Evolutionary conservation across 768 basidiomycete genomes (phyloP).

Genomic region (Hygrophorus pudorinus): DNA sequence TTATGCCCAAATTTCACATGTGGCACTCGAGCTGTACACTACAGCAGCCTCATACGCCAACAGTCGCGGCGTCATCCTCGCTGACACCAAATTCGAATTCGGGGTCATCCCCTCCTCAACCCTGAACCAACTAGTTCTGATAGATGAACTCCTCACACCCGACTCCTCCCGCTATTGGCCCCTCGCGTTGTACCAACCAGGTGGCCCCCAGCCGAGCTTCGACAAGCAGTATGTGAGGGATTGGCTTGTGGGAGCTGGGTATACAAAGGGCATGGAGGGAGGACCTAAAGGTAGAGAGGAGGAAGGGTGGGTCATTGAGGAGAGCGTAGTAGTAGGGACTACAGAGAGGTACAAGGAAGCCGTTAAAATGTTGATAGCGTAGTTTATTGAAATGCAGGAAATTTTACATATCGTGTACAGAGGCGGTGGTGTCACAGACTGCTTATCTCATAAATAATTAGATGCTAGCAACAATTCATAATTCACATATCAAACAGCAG

Average conservation of each 20-base stretch:
- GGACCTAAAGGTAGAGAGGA: slow-evolving; percentile 57
- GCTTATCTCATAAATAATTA: too few relatives aligned
- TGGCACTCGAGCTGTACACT: slow-evolving; percentile 57
- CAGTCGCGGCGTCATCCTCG: slow-evolving; percentile 79
- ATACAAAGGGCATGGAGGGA: slow-evolving; percentile 67
- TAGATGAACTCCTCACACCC: slow-evolving; percentile 95
- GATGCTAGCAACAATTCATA: too few relatives aligned
- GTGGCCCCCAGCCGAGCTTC: slow-evolving; percentile 77
- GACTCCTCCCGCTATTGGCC: slow-evolving; percentile 99
- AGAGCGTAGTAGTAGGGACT: slow-evolving; percentile 70
- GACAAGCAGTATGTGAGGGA: slow-evolving; percentile 97
- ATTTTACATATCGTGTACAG: too few relatives aligned
- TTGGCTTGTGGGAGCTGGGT: slow-evolving; percentile 69
- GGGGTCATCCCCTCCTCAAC: slow-evolving; percentile 50
- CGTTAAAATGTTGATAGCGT: slow-evolving; percentile 39
- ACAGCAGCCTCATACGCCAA: slow-evolving; percentile 68
- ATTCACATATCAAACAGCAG: too few relatives aligned
- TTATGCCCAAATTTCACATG: slow-evolving; percentile 47
- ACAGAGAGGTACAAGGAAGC: slow-evolving; percentile 73
- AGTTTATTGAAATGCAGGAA: too few relatives aligned
- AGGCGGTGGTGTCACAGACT: too few relatives aligned
- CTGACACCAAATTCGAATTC: slow-evolving; percentile 99
- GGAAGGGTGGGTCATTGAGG: slow-evolving; percentile 71
- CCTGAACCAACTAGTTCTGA: slow-evolving; percentile 58
- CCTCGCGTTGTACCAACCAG: slow-evolving; percentile 56